A percentile compares a stretch with the other conserved stretches of the same genome.
Evolutionary conservation across 192 early-diverging fungal genomes (phyloP).

Genomic region (Piromyces sp.): DNA sequence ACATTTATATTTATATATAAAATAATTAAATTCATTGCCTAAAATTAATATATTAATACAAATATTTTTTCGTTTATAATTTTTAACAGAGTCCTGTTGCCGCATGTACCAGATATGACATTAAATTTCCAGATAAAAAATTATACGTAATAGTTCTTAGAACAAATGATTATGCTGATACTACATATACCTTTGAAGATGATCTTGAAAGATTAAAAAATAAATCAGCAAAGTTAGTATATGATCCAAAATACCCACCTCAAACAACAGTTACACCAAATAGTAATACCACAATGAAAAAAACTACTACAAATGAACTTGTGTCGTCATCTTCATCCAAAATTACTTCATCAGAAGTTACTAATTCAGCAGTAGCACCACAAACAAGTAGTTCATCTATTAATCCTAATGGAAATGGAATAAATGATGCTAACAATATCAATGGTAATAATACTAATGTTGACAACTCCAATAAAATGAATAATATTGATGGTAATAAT

Average conservation of each 20-base stretch:
- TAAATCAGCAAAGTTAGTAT: not conserved
- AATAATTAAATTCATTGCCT: too few species aligned
- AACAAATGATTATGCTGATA: not conserved
- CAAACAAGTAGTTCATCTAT: too few species aligned
- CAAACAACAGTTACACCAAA: not conserved
- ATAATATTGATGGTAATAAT: not conserved
- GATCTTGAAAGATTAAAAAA: not conserved
- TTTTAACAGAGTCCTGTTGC: not conserved
- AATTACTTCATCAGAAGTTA: not conserved
- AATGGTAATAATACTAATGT: too few species aligned
- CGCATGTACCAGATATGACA: not conserved
- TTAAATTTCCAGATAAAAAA: not conserved
- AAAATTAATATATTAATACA: too few species aligned
- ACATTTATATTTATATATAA: too few species aligned
- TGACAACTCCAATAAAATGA: too few species aligned
- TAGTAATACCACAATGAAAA: too few species aligned
- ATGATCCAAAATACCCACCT: not conserved
- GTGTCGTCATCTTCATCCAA: not conserved
- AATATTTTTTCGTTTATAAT: not conserved
- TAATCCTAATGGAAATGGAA: not conserved
- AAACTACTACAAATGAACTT: too few species aligned
- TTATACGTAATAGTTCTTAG: not conserved
- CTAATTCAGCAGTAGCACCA: too few species aligned
- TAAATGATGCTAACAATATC: not conserved
- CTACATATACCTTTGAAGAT: not conserved